Evolutionary conservation across 208 protist species (phyloP).

Genomic region (Leishmania lainsoni): DNA sequence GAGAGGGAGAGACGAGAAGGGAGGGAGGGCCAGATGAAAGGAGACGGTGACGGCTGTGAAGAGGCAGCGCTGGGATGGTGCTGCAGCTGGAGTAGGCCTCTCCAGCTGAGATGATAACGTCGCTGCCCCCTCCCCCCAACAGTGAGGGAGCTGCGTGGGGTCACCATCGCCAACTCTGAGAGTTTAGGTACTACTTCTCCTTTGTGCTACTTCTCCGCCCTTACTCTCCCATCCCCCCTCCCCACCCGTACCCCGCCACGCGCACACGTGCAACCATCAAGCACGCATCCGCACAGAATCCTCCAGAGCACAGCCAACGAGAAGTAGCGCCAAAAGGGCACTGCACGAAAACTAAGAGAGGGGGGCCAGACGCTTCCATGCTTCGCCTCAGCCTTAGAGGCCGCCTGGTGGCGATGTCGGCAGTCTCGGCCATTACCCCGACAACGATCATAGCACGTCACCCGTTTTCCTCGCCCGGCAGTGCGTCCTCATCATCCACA

Average conservation of each 20-base stretch:
- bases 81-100: background rate
- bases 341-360: background rate
- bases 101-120: background rate
- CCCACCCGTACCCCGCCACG: background rate
- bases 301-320: background rate
- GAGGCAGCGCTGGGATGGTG: background rate
- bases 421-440: background rate
- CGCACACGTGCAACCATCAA: background rate
- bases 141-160: background rate
- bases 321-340: background rate
- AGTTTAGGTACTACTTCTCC: background rate
- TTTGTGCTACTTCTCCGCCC: background rate
- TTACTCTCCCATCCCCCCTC: background rate
- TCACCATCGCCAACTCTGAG: background rate
- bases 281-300: background rate
- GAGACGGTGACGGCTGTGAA: background rate
- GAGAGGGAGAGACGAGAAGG: background rate
- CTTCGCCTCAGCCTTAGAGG: background rate
- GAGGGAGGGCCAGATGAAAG: background rate
- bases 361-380: background rate
- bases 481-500: background rate
- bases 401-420: background rate
- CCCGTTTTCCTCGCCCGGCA: background rate
- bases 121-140: background rate
- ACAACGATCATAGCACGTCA: background rate